Evolutionary conservation across 2,329 filamentous ascomycete species (phyloP).

Genomic region (Daldinia eschscholtzii): DNA sequence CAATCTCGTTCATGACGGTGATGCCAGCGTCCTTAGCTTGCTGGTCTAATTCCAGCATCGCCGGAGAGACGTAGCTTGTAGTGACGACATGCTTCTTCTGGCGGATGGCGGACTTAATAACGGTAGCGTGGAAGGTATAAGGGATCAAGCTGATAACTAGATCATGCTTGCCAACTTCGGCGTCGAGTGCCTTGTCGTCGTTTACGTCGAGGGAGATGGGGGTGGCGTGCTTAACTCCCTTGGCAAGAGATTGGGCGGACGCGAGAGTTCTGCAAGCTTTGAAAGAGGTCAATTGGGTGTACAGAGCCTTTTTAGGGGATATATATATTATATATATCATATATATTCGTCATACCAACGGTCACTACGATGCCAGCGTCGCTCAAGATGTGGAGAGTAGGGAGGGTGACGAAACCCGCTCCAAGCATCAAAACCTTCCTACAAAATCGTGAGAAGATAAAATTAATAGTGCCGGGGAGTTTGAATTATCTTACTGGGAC

Average conservation of each 20-base stretch:
- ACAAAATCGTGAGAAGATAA: conserved; percentile 19
- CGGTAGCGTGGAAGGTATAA: conserved; percentile 87
- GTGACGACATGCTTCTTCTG: conserved; percentile 97
- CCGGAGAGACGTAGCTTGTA: conserved; percentile 90
- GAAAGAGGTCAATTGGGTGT: conserved; percentile 17
- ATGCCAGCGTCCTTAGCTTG: conserved; percentile 90
- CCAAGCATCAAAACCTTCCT: conserved; percentile 61
- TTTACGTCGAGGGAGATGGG: conserved; percentile 88
- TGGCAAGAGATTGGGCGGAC: conserved; percentile 79
- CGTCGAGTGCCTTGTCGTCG: conserved; percentile 80
- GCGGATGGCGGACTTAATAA: conserved; percentile 93
- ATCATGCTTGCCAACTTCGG: conserved; percentile 82
- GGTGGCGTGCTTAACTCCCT: conserved; percentile 77
- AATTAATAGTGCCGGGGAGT: not conserved
- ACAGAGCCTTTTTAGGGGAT: not conserved
- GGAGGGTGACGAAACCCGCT: conserved; percentile 71
- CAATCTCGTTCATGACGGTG: conserved; percentile 99
- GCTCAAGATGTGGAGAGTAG: conserved; percentile 73
- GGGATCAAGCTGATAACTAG: conserved; percentile 87
- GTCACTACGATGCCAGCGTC: conserved; percentile 72
- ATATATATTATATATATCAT: too few species aligned
- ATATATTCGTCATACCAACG: conserved; percentile 64
- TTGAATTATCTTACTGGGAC: conserved; percentile 35
- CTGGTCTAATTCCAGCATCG: conserved; percentile 89
- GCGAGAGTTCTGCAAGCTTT: conserved; percentile 85